phyloP scores from a whole-genome alignment of 2,329 filamentous ascomycete genomes.

The Dothideomycetes sp. region DNA sequence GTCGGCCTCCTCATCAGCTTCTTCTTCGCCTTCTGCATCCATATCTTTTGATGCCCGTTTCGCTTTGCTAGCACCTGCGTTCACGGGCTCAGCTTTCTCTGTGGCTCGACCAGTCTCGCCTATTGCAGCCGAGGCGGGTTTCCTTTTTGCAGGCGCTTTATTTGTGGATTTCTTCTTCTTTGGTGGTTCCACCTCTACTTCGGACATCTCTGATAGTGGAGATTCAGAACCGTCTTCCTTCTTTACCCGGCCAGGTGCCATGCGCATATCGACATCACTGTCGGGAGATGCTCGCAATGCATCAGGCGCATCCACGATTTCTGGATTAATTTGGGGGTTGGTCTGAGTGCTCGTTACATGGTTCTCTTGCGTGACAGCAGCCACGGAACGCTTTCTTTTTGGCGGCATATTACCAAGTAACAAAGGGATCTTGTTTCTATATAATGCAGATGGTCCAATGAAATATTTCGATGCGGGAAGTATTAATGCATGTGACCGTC shows the following conservation, averaged over 20 bases:
- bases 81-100: conserved; percentile 10
- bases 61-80: conserved; percentile 15
- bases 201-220: conserved; percentile 24
- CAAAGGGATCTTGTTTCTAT: too few relatives aligned
- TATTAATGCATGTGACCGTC: background rate
- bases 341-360: background rate
- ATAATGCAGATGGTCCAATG: too few relatives aligned
- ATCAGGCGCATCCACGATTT: conserved; percentile 30
- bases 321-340: conserved; percentile 25
- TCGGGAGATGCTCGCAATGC: conserved; percentile 34
- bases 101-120: conserved; percentile 12
- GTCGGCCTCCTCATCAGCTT: conserved; percentile 40
- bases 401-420: background rate
- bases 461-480: background rate
- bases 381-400: background rate
- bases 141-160: conserved; percentile 9
- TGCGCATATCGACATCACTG: conserved; percentile 20
- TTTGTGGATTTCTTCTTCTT: conserved; percentile 15
- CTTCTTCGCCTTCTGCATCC: conserved; percentile 44
- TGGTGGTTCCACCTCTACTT: conserved; percentile 18
- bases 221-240: conserved; percentile 17
- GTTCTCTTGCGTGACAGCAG: background rate
- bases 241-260: conserved; percentile 18
- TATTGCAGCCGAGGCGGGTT: conserved; percentile 7
- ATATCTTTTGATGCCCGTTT: conserved; percentile 28